These are phyloP conservation scores for Echinochloa phyllopogon DNA, from an alignment of 176 grass and related monocot species.

Conservation along the genomic window DNA sequence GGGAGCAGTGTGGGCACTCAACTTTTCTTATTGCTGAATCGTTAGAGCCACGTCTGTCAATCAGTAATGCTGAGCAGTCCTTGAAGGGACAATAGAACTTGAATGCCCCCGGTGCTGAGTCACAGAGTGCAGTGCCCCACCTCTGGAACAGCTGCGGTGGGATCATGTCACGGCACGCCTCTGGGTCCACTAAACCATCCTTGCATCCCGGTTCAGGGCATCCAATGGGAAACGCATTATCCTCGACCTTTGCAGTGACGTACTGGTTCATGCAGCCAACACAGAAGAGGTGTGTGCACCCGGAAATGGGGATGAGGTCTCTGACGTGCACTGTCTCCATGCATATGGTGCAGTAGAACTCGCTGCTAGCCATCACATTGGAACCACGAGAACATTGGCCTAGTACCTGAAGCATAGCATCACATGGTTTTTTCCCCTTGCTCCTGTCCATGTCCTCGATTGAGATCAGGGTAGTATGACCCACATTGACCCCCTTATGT, in stretches of 20 bases:
- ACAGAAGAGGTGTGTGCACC: constrained; percentile 66
- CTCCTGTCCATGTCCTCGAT: background rate
- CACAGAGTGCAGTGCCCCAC: constrained; percentile 58
- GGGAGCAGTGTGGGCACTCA: constrained; percentile 63
- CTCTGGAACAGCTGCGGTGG: constrained; percentile 40
- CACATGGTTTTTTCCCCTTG: constrained; percentile 18
- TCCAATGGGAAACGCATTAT: constrained; percentile 44
- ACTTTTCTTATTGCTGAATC: constrained; percentile 27
- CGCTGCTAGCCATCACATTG: background rate
- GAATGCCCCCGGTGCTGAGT: constrained; percentile 36
- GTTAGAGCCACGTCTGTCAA: constrained; percentile 19
- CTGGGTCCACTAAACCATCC: constrained; percentile 48
- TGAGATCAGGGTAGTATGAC: background rate
- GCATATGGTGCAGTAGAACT: constrained; percentile 66
- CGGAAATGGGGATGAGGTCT: constrained; percentile 45
- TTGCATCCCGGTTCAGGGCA: constrained; percentile 56
- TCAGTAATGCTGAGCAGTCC: constrained; percentile 60
- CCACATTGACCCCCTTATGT: background rate
- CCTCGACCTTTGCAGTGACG: constrained; percentile 53
- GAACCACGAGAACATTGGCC: constrained; percentile 40
- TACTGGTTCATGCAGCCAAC: constrained; percentile 58
- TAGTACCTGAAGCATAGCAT: background rate
- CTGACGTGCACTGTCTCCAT: constrained; percentile 43
- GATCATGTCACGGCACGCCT: constrained; percentile 50
- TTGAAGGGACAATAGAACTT: constrained; percentile 76